Conservation (phyloP, 2,329 filamentous ascomycete genomes). For the Colletotrichum sp. region DNA sequence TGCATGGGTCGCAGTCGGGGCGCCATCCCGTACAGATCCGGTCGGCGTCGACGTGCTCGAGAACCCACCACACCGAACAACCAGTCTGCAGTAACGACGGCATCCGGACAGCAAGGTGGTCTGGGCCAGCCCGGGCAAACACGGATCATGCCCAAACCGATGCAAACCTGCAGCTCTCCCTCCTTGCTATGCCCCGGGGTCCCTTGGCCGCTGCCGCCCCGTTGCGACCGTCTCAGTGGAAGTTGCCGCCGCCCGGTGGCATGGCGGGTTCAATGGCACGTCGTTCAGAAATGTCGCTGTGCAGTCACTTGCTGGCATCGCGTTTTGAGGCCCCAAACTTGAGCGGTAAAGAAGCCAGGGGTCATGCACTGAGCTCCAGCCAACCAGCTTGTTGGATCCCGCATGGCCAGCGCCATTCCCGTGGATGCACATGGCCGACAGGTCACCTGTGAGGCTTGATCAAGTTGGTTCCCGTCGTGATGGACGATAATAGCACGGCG, state of each 20-base stretch:
- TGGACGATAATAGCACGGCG: not conserved
- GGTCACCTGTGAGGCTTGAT: not conserved
- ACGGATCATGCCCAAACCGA: conserved; percentile 13
- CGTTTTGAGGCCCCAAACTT: not conserved
- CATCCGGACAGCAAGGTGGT: not conserved
- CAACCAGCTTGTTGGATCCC: not conserved
- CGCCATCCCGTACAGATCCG: not conserved
- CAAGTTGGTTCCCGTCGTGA: not conserved
- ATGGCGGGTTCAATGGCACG: not conserved
- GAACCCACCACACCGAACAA: not conserved
- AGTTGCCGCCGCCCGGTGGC: not conserved
- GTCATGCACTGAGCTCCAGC: not conserved
- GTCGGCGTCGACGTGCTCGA: not conserved
- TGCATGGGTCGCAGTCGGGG: not conserved
- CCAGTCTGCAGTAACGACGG: not conserved
- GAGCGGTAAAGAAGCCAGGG: not conserved
- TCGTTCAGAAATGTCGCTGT: not conserved
- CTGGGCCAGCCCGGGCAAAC: conserved; percentile 10
- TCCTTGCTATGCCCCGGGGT: not conserved
- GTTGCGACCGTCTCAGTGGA: not conserved
- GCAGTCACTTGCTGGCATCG: not conserved
- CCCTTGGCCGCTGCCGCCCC: not conserved
- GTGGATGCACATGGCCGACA: not conserved
- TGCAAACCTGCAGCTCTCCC: not conserved
- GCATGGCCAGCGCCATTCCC: not conserved